phyloP scores from a whole-genome alignment of 306 rosid genomes.

The Cucurbita pepo region DNA sequence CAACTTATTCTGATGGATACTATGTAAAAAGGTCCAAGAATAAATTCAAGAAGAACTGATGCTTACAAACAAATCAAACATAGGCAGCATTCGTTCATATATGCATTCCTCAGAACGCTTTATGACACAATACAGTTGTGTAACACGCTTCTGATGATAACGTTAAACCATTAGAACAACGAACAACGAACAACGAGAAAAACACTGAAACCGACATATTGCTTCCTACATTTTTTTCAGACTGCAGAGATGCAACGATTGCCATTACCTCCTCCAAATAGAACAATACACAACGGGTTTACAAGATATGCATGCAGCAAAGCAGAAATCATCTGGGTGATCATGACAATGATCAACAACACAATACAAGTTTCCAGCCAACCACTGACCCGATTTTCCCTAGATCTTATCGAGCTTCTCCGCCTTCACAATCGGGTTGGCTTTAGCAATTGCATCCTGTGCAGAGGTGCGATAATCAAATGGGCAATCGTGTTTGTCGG shows the following conservation, averaged over 20 bases:
- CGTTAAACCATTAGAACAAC: background rate
- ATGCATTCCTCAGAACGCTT: conserved; percentile 33
- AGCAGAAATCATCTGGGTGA: conserved; percentile 32
- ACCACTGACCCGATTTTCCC: background rate
- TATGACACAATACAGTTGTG: conserved; percentile 27
- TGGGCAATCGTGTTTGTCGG: conserved; percentile 67
- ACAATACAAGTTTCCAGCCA: conserved; percentile 12
- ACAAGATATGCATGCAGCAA: conserved; percentile 37
- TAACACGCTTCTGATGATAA: background rate
- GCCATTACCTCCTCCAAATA: conserved; percentile 39
- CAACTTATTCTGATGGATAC: background rate
- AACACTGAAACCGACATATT: background rate
- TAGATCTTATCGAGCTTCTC: conserved; percentile 81
- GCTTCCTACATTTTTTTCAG: conserved; percentile 25
- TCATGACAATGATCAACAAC: conserved; percentile 25
- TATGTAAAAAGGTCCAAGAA: background rate
- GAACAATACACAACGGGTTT: conserved; percentile 32
- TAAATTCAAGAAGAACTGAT: conserved; percentile 9
- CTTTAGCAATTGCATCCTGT: conserved; percentile 63
- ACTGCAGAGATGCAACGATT: conserved; percentile 37
- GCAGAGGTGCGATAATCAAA: conserved; percentile 76
- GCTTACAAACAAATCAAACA: conserved; percentile 37
- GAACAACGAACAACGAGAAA: background rate
- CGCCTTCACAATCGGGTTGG: conserved; percentile 80
- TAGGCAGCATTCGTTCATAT: conserved; percentile 20